These are phyloP conservation scores for Raphanus raphanistrum DNA, from an alignment of 345 rosid species.

Conservation along the genomic window DNA sequence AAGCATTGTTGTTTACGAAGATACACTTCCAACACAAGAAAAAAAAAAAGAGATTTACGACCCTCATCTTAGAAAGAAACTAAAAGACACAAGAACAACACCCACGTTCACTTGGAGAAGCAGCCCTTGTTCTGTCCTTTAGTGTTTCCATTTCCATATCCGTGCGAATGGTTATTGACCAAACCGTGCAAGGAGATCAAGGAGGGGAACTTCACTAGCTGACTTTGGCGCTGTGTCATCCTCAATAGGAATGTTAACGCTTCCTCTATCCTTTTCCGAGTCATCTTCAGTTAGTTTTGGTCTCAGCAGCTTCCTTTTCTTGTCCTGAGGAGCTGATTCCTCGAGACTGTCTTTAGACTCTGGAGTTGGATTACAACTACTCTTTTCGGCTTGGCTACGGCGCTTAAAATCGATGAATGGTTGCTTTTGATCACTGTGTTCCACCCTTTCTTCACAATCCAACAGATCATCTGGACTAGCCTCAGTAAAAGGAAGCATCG, in stretches of 20 bases:
- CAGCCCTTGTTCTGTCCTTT: slow-evolving; percentile 6
- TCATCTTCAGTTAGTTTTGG: slow-evolving; percentile 43
- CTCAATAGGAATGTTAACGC: neutral
- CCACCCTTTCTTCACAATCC: slow-evolving; percentile 23
- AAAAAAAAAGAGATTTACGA: neutral
- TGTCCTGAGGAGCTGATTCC: slow-evolving; percentile 26
- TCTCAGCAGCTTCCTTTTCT: slow-evolving; percentile 58
- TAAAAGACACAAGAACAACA: slow-evolving; percentile 12
- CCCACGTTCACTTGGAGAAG: neutral
- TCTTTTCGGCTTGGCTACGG: slow-evolving; percentile 42
- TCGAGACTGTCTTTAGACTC: slow-evolving; percentile 28
- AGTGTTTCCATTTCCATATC: slow-evolving; percentile 5
- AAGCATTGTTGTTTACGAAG: neutral
- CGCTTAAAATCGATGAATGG: slow-evolving; percentile 59
- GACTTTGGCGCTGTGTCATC: slow-evolving; percentile 11
- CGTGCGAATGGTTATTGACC: neutral
- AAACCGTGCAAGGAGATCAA: neutral
- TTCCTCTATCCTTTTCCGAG: slow-evolving; percentile 20
- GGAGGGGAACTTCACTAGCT: slow-evolving; percentile 10
- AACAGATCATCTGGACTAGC: slow-evolving; percentile 18
- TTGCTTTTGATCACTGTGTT: slow-evolving; percentile 27
- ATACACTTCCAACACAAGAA: neutral
- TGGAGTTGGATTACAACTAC: slow-evolving; percentile 17
- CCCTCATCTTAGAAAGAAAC: slow-evolving; percentile 1
- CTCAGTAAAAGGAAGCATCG: slow-evolving; percentile 19